Base-by-base conservation (phyloP, 225 moss, liverwort and hornwort species). In the Marchantia paleacea region DNA sequence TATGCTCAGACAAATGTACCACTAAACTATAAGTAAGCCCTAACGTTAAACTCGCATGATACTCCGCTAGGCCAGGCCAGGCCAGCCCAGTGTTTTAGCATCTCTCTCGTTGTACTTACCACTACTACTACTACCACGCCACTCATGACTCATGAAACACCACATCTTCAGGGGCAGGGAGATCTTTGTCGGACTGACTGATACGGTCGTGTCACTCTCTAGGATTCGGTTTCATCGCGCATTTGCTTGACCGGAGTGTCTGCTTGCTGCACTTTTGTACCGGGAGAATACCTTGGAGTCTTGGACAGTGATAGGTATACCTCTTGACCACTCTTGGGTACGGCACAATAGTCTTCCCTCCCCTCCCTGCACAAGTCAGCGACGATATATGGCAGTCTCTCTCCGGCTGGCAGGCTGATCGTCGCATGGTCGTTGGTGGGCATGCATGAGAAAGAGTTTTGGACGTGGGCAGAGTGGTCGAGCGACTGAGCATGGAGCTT, bases 131-230 rank as follows among this genome's bases (percentile, higher is more conserved):
- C 73, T 53, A 0, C 13, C 12, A 6, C 53, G n/a, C 52, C n/a
- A 73, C 57, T 48, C 53, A 55, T 70, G 47, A 71, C 48, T 66
- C 66, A 2, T 1, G 66, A n/a, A 66, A 10, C 9, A 39, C 47
- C 48, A 18, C 48, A 71, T 48, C 8, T 66, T 66, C 26, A 68
- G 50, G 50, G 19, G 28, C 4, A 16, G 28, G 31, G 31, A 30
- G 26, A 53, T 57, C 19, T 76, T 76, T 62, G 60, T 62, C 31
- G 47, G 76, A 76, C 47, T 30, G 39, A 76, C 75, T 14, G 28
- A 61, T 55, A 47, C 74, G 22, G 22, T n/a, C 49, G 49, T 50
- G 48, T 18, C 18, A 22, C 48, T 22, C 49, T 7, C 49, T 50
- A 16, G 66, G 66, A 66, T 66, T 66, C 26, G 66, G 39, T 5